phyloP scores from a whole-genome alignment of 768 basidiomycete genomes.

The Boletus sp. region DNA sequence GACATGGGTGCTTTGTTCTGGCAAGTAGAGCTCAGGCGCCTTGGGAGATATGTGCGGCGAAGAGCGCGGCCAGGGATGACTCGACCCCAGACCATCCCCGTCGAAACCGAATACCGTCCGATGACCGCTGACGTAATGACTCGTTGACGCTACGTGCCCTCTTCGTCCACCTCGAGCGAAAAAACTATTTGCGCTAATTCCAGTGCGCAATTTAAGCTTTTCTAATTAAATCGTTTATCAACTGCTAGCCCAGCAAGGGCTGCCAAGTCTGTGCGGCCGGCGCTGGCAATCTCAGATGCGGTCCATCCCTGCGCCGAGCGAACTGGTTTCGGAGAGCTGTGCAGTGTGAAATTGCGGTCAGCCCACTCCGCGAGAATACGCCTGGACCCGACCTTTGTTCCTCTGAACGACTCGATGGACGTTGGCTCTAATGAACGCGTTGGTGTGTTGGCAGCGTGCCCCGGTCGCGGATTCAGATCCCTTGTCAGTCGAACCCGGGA shows the following conservation, averaged over 20 bases:
- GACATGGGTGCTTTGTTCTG: constrained; percentile 41
- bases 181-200: constrained; percentile 3
- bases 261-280: not conserved
- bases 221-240: not conserved
- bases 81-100: constrained; percentile 22
- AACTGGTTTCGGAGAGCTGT: not conserved
- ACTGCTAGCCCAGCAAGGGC: not conserved
- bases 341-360: not conserved
- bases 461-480: too few species aligned
- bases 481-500: too few species aligned
- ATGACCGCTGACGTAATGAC: constrained; percentile 23
- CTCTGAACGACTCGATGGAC: too few species aligned
- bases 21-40: constrained; percentile 2
- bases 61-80: constrained; percentile 10
- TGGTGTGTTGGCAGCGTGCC: too few species aligned
- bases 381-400: too few species aligned
- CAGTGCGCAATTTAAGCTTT: not conserved
- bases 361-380: too few species aligned
- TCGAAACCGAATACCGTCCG: not conserved
- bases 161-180: not conserved
- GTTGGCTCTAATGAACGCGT: too few species aligned
- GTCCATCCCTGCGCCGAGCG: not conserved
- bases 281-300: not conserved
- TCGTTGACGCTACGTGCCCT: too few species aligned
- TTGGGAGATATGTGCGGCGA: constrained; percentile 6